Conservation (phyloP, 441 rosid species). For the Adansonia rubrostipa region DNA sequence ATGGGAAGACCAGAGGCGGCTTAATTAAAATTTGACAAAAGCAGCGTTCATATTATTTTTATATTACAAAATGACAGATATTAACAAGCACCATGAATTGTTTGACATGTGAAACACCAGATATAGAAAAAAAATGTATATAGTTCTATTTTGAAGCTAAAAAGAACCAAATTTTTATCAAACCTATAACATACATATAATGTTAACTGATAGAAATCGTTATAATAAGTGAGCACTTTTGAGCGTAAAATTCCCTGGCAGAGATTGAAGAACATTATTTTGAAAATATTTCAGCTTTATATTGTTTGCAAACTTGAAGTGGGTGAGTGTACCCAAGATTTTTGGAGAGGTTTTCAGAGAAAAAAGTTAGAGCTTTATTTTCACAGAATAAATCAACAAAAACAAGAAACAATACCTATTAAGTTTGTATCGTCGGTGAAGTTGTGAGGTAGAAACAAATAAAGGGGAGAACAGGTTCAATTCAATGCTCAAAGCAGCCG, state of each 20-base stretch:
- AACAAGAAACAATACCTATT: background rate
- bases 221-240: background rate
- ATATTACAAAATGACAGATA: background rate
- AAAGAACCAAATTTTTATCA: background rate
- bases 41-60: background rate
- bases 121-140: background rate
- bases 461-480: background rate
- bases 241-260: no score
- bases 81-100: background rate
- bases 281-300: slow-evolving; percentile 12
- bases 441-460: background rate
- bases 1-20: slow-evolving; percentile 11
- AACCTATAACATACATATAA: background rate
- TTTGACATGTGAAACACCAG: background rate
- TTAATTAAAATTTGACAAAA: slow-evolving; percentile 13
- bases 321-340: slow-evolving; percentile 28
- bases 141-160: background rate
- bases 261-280: slow-evolving; percentile 32
- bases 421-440: background rate
- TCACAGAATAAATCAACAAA: background rate
- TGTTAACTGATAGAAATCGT: background rate
- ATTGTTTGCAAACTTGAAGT: slow-evolving; percentile 17
- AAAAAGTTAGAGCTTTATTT: slow-evolving; percentile 5
- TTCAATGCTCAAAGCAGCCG: slow-evolving; percentile 24
- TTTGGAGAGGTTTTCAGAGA: slow-evolving; percentile 28